Base-by-base conservation (phyloP, 2,329 filamentous ascomycete genomes). In the Fusarium sp. region DNA sequence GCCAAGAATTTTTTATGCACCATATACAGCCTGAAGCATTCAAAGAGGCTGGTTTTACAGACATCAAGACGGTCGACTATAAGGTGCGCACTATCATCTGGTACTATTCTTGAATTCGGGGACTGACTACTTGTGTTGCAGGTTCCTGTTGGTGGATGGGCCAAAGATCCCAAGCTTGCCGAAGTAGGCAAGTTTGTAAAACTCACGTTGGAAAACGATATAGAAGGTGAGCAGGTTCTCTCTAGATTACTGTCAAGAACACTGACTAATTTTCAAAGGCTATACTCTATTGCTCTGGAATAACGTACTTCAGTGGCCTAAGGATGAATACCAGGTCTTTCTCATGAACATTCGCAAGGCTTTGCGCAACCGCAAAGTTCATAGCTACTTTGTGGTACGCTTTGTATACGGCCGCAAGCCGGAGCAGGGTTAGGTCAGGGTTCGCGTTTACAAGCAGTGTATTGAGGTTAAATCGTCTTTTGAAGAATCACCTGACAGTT, bases 351-450 rank as follows among this genome's bases (percentile, higher is more conserved):
- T 67, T 5, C 17, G 64, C 15, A 67, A 67, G 13, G 65, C 36
- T 6, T 31, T 67, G 1, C 39, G 58, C 10, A 63, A 67, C 28
- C 64, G 43, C 14, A 67, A 67, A 28, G 45, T 67, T 3, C 64
- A 67, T 17, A 21, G 42, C 3, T 67, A 67, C 49, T 63, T 67
- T 21, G 51, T 36, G 10, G 64, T 67, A 5, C 63, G 64, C 4
- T 67, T 58, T 38, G 64, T 67, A 1, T 67, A 67, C 6, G 63
- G 63, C 7, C 64, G 64, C 3, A 67, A 67, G 33, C 57, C 57
- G 28, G 28, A 31, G 28, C 28, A 31, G 26, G 7, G 3, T 28
- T 28, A 28, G 9, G 7, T 10, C 2, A 28, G 10, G 26, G 26
- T 10, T 10, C 8, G 26, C 9, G 26, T 28, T 28, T 28, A 10